phyloP scores from a whole-genome alignment of 2,329 filamentous ascomycete genomes.

The Calonectria multiphialidica region DNA sequence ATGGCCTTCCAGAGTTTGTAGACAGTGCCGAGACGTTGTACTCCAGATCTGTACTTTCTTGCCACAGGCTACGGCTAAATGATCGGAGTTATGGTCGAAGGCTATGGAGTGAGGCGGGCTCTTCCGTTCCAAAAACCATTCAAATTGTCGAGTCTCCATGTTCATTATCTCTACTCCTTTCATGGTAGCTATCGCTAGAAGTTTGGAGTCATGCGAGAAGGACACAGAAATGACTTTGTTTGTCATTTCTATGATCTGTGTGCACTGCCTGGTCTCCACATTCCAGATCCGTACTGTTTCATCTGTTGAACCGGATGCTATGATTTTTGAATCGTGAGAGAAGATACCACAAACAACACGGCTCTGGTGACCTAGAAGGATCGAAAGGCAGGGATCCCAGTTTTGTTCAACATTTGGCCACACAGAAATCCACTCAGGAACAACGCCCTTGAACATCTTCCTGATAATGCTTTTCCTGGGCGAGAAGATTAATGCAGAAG shows the following conservation, averaged over 20 bases:
- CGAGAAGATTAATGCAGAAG: neutral
- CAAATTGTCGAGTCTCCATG: neutral
- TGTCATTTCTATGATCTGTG: neutral
- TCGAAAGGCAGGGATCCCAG: neutral
- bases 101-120: neutral
- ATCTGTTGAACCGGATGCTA: neutral
- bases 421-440: neutral
- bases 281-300: neutral
- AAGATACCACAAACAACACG: neutral
- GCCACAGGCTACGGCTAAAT: neutral
- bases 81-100: neutral
- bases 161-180: neutral
- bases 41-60: neutral
- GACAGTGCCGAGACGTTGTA: neutral
- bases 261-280: neutral
- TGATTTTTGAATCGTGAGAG: neutral
- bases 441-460: neutral
- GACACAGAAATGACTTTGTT: neutral
- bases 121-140: neutral
- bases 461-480: neutral
- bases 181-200: neutral
- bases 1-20: slow-evolving; percentile 15
- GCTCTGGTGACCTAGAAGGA: neutral
- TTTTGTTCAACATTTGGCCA: neutral
- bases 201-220: neutral